These are phyloP conservation scores for Acmispon strigosus DNA, from an alignment of 306 rosid species.

Conservation along the genomic window DNA sequence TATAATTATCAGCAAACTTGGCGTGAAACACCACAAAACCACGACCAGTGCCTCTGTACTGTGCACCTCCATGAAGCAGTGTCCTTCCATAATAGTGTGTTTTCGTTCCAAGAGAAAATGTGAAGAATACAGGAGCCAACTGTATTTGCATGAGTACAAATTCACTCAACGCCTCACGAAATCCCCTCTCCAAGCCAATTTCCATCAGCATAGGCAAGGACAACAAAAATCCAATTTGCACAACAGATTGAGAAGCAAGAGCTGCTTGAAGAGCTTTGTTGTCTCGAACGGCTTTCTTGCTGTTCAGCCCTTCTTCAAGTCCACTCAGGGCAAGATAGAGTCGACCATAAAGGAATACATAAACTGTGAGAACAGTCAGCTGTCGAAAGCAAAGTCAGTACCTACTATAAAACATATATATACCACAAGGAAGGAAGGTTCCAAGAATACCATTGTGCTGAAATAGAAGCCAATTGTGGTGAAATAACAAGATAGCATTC, in stretches of 20 bases:
- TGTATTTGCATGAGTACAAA: conserved; percentile 90
- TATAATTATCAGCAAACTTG: conserved; percentile 86
- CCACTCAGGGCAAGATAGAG: conserved; percentile 93
- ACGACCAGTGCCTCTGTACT: conserved; percentile 90
- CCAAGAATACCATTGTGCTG: conserved; percentile 76
- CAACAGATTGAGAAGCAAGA: conserved; percentile 91
- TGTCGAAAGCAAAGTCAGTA: conserved; percentile 41
- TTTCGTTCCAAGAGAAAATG: conserved; percentile 94
- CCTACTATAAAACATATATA: background rate
- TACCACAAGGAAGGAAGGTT: conserved; percentile 6
- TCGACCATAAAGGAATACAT: conserved; percentile 85
- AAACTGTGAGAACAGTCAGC: conserved; percentile 87
- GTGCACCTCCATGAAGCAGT: conserved; percentile 98
- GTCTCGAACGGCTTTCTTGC: conserved; percentile 45
- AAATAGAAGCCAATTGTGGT: conserved; percentile 93
- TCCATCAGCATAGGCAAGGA: conserved; percentile 97
- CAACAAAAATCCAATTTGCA: conserved; percentile 88
- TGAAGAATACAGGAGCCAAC: conserved; percentile 84
- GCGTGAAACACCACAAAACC: conserved; percentile 96
- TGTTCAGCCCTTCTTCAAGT: conserved; percentile 60
- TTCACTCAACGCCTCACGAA: conserved; percentile 77
- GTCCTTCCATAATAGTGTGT: conserved; percentile 96
- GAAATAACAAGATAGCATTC: conserved; percentile 82
- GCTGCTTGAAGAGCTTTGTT: conserved; percentile 89
- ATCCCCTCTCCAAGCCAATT: conserved; percentile 92